phyloP scores from a whole-genome alignment of 148 eudicot genomes.

The Tetragonia tetragonoides region DNA sequence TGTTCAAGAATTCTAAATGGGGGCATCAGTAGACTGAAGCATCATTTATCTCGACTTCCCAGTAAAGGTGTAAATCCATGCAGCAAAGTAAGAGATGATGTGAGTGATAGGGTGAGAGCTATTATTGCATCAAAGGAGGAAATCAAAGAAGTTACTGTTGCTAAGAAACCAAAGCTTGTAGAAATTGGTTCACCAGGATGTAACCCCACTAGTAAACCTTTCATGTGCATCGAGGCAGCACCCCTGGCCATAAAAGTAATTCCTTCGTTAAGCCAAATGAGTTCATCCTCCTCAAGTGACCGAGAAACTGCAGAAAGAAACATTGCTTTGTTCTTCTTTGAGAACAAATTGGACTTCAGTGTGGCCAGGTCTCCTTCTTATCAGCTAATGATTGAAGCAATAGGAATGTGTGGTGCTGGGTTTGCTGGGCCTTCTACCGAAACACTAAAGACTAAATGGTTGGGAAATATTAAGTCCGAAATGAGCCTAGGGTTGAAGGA shows the following conservation, averaged over 20 bases:
- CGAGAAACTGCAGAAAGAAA: slow-evolving; percentile 75
- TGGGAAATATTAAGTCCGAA: slow-evolving; percentile 70
- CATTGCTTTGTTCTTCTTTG: slow-evolving; percentile 86
- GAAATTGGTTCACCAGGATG: slow-evolving; percentile 48
- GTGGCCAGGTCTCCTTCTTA: slow-evolving; percentile 81
- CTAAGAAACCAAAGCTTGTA: slow-evolving; percentile 53
- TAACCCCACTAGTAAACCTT: slow-evolving; percentile 33
- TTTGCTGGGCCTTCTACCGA: slow-evolving; percentile 81
- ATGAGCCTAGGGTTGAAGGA: slow-evolving; percentile 59
- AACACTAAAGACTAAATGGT: slow-evolving; percentile 65
- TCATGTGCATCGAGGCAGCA: slow-evolving; percentile 37
- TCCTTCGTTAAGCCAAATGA: slow-evolving; percentile 40
- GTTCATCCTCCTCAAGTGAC: slow-evolving; percentile 36
- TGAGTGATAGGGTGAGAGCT: slow-evolving; percentile 66
- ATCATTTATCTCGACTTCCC: slow-evolving; percentile 90
- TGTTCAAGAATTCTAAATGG: slow-evolving; percentile 80
- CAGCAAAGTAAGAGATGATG: slow-evolving; percentile 87
- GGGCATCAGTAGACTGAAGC: slow-evolving; percentile 90
- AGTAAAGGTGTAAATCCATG: slow-evolving; percentile 98
- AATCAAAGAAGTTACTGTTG: slow-evolving; percentile 39
- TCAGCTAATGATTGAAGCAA: slow-evolving; percentile 80
- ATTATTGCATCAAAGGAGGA: slow-evolving; percentile 74
- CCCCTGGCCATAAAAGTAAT: slow-evolving; percentile 39
- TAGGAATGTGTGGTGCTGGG: slow-evolving; percentile 62
- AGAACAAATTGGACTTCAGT: slow-evolving; percentile 79